Base-by-base conservation (phyloP, 805 yeast genomes). In the Grigorovia humatica region DNA sequence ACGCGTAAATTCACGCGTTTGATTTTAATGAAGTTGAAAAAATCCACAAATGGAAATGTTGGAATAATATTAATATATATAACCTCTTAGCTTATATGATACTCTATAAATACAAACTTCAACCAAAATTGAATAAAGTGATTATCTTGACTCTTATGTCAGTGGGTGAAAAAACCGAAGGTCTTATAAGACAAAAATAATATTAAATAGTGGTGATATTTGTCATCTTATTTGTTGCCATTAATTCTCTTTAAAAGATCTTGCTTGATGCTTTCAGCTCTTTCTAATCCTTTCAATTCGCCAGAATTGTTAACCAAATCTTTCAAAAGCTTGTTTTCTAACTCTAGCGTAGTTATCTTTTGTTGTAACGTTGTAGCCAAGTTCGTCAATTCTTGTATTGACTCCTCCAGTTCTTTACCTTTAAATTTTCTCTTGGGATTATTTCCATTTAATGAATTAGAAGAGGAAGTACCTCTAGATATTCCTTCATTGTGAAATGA, bases 311-410 rank as follows among this genome's bases (percentile, higher is more conserved):
- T 29, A 1, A 91, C 90, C 57, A 93, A 72, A 64, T 85, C 86
- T 70, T 87, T 80, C 59, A 91, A 75, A 67, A 95, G 76, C 63
- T 82, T 79, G 71, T 91, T 91, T 70, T 91, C 99, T 95, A 88
- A 87, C 70, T 90, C 95, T 58, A 91, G 72, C 51, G 91, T 87
- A 67, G 82, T 82, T 53, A 93, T 80, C 64, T 82, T 82, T 61
- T 78, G 75, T 66, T 89, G 95, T 55, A 89, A 74, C 18, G 72
- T 71, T 48, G 73, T 70, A 12, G 90, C 82, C 55, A 79, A 70
- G 30, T 85, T 89, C 58, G 80, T 81, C 59, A 91, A 74, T 53
- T 85, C 89, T 58, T 79, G 79, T 17, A 90, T 77, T 53, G 77
- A 80, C 53, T 81, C 75, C 68, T 90, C 96, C 82, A 91, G 78